phyloP scores from a whole-genome alignment of 176 grass and related monocot species.

The Carex parvula region DNA sequence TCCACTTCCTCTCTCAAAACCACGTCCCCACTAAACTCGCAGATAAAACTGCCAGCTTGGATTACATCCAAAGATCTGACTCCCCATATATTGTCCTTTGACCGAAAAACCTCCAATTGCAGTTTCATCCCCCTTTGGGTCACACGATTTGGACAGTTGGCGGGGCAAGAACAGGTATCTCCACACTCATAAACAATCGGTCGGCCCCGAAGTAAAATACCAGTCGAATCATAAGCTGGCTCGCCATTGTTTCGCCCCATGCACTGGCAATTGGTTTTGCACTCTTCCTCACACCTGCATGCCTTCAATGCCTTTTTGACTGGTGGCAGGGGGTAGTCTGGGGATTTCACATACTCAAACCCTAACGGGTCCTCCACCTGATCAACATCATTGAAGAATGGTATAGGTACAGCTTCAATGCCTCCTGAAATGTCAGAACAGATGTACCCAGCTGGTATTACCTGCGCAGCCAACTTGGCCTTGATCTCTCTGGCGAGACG shows the following conservation, averaged over 20 bases:
- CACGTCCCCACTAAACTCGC: constrained; percentile 64
- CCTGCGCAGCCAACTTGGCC: constrained; percentile 25
- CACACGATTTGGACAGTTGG: constrained; percentile 52
- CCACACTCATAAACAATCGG: constrained; percentile 83
- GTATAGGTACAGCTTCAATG: constrained; percentile 36
- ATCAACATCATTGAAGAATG: constrained; percentile 60
- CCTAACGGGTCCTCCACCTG: constrained; percentile 39
- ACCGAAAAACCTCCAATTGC: constrained; percentile 72
- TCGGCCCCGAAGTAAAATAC: constrained; percentile 51
- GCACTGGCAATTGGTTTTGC: constrained; percentile 46
- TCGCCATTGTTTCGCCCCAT: constrained; percentile 37
- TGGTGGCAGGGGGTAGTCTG: constrained; percentile 30
- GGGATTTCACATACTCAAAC: constrained; percentile 40
- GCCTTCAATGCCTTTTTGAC: constrained; percentile 19
- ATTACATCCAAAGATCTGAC: constrained; percentile 75
- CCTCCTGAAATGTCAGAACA: constrained; percentile 56
- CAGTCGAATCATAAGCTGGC: constrained; percentile 44
- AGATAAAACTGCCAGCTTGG: constrained; percentile 62
- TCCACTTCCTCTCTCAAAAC: constrained; percentile 3
- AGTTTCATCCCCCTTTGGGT: constrained; percentile 76
- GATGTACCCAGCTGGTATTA: constrained; percentile 41
- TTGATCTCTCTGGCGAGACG: constrained; percentile 47
- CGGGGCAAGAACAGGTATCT: constrained; percentile 42
- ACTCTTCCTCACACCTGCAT: constrained; percentile 35
- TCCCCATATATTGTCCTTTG: constrained; percentile 67